phyloP scores from a whole-genome alignment of 805 yeast genomes.

The Candida tallmaniae region DNA sequence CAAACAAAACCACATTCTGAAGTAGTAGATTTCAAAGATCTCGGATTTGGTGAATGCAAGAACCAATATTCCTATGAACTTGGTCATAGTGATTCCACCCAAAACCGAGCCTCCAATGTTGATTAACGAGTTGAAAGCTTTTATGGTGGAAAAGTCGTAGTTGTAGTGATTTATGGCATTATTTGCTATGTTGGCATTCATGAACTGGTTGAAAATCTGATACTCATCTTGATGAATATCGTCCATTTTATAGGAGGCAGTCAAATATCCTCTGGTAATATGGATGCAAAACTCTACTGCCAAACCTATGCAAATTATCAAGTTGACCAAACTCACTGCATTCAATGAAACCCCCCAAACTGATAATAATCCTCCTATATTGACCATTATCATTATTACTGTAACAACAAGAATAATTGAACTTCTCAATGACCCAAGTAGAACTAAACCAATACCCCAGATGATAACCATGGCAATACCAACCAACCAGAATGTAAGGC shows the following conservation, averaged over 20 bases:
- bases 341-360: constrained; percentile 72
- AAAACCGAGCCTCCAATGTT: constrained; percentile 88
- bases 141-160: constrained; percentile 12
- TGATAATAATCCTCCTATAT: constrained; percentile 79
- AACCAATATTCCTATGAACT: constrained; percentile 81
- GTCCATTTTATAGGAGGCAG: constrained; percentile 1
- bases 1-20: constrained; percentile 88
- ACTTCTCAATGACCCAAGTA: constrained; percentile 65
- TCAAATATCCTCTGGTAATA: constrained; percentile 71
- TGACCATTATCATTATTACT: constrained; percentile 59
- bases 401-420: constrained; percentile 54
- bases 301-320: constrained; percentile 87
- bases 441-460: constrained; percentile 45
- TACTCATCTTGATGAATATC: constrained; percentile 2
- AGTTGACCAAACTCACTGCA: constrained; percentile 85
- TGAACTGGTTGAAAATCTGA: constrained; percentile 8
- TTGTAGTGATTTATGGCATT: not conserved
- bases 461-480: constrained; percentile 50
- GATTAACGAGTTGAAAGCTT: constrained; percentile 57
- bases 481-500: constrained; percentile 53
- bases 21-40: constrained; percentile 87
- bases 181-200: constrained; percentile 1
- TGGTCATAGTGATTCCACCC: constrained; percentile 87
- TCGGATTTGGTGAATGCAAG: constrained; percentile 82
- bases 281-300: constrained; percentile 94